These are phyloP conservation scores for Trichoderma citrinoviride DNA, from an alignment of 2,329 filamentous ascomycete species.

Conservation along the genomic window DNA sequence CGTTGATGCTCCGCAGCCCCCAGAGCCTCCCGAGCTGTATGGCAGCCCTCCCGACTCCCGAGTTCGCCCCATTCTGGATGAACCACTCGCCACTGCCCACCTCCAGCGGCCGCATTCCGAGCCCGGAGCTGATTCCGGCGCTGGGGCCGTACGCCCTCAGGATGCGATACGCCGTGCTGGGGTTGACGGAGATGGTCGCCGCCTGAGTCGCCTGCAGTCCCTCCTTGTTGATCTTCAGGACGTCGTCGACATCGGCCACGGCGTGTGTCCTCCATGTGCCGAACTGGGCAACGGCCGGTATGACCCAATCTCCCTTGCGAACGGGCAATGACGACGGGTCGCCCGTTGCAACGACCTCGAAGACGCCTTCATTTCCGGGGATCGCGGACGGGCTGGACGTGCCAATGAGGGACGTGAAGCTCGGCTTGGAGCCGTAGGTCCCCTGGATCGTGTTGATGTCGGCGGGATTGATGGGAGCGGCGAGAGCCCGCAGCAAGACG, in stretches of 20 bases:
- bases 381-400: slow-evolving; percentile 74
- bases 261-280: slow-evolving; percentile 96
- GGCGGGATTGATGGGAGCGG: slow-evolving; percentile 91
- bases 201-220: slow-evolving; percentile 74
- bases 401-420: slow-evolving; percentile 72
- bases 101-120: slow-evolving; percentile 47
- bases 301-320: slow-evolving; percentile 84
- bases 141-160: slow-evolving; percentile 69
- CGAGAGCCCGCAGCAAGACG: slow-evolving; percentile 81
- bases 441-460: slow-evolving; percentile 98
- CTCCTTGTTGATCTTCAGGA: slow-evolving; percentile 69
- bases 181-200: slow-evolving; percentile 88
- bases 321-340: slow-evolving; percentile 53
- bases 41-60: slow-evolving; percentile 83
- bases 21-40: slow-evolving; percentile 84
- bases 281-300: slow-evolving; percentile 77
- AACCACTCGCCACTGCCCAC: slow-evolving; percentile 74
- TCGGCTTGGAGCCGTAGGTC: slow-evolving; percentile 83
- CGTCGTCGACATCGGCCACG: slow-evolving; percentile 53
- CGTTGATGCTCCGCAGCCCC: slow-evolving; percentile 88
- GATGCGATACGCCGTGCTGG: slow-evolving; percentile 92
- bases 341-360: slow-evolving; percentile 76
- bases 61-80: slow-evolving; percentile 95
- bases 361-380: slow-evolving; percentile 88
- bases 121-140: slow-evolving; percentile 43